Conservation (phyloP, 2,329 filamentous ascomycete species). For the Emydomyces testavorans region DNA sequence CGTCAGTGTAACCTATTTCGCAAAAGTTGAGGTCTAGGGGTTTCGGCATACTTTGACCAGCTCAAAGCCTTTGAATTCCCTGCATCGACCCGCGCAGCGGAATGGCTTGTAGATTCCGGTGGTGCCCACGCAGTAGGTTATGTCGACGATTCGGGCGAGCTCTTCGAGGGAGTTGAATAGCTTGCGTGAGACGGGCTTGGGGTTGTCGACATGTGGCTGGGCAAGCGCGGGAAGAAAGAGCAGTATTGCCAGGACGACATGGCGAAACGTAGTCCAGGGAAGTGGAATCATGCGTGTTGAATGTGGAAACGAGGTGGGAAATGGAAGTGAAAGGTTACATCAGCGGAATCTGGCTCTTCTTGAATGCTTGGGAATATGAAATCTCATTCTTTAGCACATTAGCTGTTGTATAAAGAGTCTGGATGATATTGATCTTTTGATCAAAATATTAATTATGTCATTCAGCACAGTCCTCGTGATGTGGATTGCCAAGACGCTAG, state of each 20-base stretch:
- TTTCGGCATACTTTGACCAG: conserved; percentile 51
- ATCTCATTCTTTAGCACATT: too few relatives aligned
- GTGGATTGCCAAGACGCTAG: background rate
- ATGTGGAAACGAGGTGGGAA: background rate
- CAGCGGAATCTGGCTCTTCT: background rate
- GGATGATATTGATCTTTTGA: too few relatives aligned
- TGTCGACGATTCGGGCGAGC: conserved; percentile 81
- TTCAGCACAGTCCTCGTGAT: background rate
- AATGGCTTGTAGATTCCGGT: conserved; percentile 77
- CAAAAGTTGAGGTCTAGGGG: background rate
- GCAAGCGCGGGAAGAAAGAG: background rate
- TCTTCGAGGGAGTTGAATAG: conserved; percentile 79
- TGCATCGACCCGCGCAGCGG: conserved; percentile 69
- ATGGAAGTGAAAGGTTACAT: too few relatives aligned
- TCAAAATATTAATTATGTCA: background rate
- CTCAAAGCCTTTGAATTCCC: conserved; percentile 68
- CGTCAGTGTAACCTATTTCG: too few relatives aligned
- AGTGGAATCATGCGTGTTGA: background rate
- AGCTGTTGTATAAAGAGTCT: too few relatives aligned
- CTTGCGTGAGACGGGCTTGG: conserved; percentile 40
- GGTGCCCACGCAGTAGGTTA: conserved; percentile 82
- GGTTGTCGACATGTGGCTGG: background rate
- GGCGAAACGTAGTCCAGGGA: background rate
- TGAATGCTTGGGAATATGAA: too few relatives aligned
- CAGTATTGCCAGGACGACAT: background rate